These are phyloP conservation scores for Thielaviopsis punctulata DNA, from an alignment of 2,329 filamentous ascomycete species.

Conservation along the genomic window DNA sequence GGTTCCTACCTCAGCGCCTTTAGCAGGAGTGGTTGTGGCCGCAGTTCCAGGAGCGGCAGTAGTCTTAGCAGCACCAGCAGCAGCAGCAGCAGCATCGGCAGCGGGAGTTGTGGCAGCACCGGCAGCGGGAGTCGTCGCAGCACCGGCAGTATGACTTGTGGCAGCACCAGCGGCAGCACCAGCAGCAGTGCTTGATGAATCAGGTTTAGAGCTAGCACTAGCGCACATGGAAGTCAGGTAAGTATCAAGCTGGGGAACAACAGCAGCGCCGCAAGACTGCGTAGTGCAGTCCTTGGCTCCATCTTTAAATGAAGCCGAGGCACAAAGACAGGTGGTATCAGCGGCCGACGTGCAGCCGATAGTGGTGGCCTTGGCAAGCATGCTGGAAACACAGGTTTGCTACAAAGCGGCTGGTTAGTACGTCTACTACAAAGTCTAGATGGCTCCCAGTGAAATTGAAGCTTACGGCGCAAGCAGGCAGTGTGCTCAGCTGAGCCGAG, in stretches of 20 bases:
- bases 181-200: neutral
- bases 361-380: conserved; percentile 7
- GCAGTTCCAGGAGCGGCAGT: neutral
- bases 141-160: neutral
- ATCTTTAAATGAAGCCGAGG: conserved; percentile 18
- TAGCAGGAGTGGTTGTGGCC: neutral
- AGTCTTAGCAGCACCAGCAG: neutral
- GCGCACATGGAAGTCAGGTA: conserved; percentile 18
- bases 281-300: conserved; percentile 26
- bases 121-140: conserved; percentile 3
- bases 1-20: neutral
- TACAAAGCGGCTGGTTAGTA: neutral
- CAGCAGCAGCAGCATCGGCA: neutral
- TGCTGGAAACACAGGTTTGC: conserved; percentile 12
- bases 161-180: too few relatives aligned
- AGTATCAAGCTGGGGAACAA: conserved; percentile 17
- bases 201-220: conserved; percentile 14
- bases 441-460: neutral
- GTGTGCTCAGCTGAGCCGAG: conserved; percentile 7
- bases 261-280: conserved; percentile 15
- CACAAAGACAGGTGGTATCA: conserved; percentile 25
- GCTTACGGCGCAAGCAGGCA: conserved; percentile 10
- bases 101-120: conserved; percentile 5
- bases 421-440: neutral
- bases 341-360: conserved; percentile 14